Conservation (phyloP, 352 stramenopile species). For the Pythium sp. region DNA sequence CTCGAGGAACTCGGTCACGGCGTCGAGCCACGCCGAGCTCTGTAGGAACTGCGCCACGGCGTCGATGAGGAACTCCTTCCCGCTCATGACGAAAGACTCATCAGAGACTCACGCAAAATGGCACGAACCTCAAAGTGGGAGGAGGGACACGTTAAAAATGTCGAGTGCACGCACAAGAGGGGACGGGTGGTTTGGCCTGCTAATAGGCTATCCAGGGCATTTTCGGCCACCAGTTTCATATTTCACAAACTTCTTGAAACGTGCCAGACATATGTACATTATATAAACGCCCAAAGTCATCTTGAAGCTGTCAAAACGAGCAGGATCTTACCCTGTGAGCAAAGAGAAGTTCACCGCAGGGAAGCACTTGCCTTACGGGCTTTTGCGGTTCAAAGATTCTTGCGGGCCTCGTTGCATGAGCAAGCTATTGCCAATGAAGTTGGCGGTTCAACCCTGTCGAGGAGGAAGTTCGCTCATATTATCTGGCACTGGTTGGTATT, state of each 20-base stretch:
- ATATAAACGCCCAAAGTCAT: neutral
- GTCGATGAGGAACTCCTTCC: conserved; percentile 76
- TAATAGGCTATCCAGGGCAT: neutral
- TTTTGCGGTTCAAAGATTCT: no score
- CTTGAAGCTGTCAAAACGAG: no score
- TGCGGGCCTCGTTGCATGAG: no score
- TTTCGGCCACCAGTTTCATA: neutral
- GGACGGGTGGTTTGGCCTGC: no score
- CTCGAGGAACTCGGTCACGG: conserved; percentile 52
- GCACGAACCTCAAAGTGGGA: neutral
- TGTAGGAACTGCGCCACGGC: conserved; percentile 72
- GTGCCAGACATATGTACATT: neutral
- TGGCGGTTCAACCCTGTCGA: no score
- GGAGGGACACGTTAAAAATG: neutral
- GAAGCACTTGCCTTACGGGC: no score
- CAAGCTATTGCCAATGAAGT: no score
- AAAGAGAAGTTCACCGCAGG: no score
- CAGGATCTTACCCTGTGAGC: no score
- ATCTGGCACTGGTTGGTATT: no score
- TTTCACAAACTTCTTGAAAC: neutral
- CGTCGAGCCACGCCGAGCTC: conserved; percentile 44
- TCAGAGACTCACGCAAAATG: neutral
- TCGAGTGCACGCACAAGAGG: neutral
- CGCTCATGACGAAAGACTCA: conserved; percentile 17
- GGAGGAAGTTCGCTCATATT: no score